A percentile compares a stretch with the other conserved stretches of the same genome.
Evolutionary conservation across 78 protist genomes (phyloP).

Genomic region (Andalucia godoyi): DNA sequence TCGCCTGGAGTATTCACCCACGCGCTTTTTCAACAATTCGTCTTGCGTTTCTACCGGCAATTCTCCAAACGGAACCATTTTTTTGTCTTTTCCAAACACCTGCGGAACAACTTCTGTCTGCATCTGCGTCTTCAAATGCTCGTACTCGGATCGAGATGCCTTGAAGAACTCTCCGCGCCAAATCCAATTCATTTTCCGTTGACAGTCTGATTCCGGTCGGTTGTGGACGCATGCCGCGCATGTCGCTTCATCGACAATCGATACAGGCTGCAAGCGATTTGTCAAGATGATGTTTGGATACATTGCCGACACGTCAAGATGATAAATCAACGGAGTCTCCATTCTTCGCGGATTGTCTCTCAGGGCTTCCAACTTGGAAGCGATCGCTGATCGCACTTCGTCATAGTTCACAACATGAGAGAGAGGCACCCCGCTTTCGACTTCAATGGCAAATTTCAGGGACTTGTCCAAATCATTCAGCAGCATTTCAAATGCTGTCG

Average conservation of each 20-base stretch:
- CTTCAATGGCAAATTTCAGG: constrained; percentile 42
- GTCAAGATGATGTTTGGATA: constrained; percentile 99
- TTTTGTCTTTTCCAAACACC: background rate
- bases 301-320: constrained; percentile 99
- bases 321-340: constrained; percentile 86
- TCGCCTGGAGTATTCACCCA: constrained; percentile 55
- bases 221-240: constrained; percentile 90
- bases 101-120: constrained; percentile 33
- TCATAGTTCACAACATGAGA: constrained; percentile 42
- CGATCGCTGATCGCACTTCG: constrained; percentile 36
- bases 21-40: constrained; percentile 38
- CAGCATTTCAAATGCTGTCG: constrained; percentile 34
- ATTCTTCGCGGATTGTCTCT: constrained; percentile 41
- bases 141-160: constrained; percentile 32
- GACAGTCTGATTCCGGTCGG: constrained; percentile 27
- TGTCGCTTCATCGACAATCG: constrained; percentile 63
- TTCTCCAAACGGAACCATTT: background rate
- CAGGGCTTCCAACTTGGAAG: constrained; percentile 29
- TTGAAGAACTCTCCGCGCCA: constrained; percentile 86
- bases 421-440: constrained; percentile 8
- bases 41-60: constrained; percentile 24
- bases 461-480: constrained; percentile 27
- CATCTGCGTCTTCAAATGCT: constrained; percentile 35
- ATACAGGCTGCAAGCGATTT: constrained; percentile 95
- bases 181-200: constrained; percentile 73